Base-by-base conservation (phyloP, 768 basidiomycete species). In the Phylloporus sp. region DNA sequence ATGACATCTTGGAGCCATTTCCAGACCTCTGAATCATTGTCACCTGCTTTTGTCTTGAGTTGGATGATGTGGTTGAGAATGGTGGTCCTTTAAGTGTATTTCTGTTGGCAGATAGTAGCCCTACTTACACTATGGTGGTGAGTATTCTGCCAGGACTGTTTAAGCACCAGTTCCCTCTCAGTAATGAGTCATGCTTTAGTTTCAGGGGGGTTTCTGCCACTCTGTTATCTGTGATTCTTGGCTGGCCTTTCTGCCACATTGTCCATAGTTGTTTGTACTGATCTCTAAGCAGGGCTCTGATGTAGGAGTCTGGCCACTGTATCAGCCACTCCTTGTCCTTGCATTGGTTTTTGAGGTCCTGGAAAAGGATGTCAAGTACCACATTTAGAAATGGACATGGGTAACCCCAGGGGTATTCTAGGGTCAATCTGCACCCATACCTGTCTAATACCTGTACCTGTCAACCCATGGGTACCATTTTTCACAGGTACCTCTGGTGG, bases 1-100 rank as follows among this genome's bases (percentile, higher is more conserved):
- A 55, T 8, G 4, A 52, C 21, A 1, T 8, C 6, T 4, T 49
- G 24, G 4, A 55, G 36, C 54, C 50, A 55, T 3, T 27, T n/a
- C 44, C 50, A 55, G 33, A 28, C 27, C 20, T 41, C 9, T 7
- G 14, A 5, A 33, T 42, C 11, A 22, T 33, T 10, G 2, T 33
- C 11, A 7, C 6, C 6, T 5, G 0, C 22, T 18, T 42, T 32
- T 1, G 2, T 18, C 22, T 42, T 42, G 3, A 33, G 9, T 24
- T 42, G 14, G 22, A 37, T 7, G 9, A 37, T 37, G 15, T 37
- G 36, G 15, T 37, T 9, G 6, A 37, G 36, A 15, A 37, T 9
- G 4, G 22, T 13, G 9, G 22, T 15, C 15, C 36, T 37, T 6
- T 9, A 3, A 23, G 36, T 9, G 3, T 37, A 37, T 37, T 37